A percentile compares a stretch with the other conserved stretches of the same genome.
Evolutionary conservation across 495 filamentous ascomycete genomes (phyloP).

Genomic region (Aspergillus hancockii): DNA sequence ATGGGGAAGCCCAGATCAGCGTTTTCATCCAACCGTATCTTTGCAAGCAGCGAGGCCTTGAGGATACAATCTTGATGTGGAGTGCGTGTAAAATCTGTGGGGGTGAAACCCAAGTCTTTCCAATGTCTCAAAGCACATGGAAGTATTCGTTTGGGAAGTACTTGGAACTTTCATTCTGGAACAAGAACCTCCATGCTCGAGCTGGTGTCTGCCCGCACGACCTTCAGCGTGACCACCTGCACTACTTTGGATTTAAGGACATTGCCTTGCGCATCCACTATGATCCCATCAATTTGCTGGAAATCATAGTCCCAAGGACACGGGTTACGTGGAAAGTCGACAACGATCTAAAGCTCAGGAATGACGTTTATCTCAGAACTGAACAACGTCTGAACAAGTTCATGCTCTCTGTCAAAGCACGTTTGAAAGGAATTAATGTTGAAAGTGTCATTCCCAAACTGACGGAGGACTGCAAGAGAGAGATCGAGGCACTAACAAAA

Average conservation of each 20-base stretch:
- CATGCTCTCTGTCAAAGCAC: slow-evolving; percentile 78
- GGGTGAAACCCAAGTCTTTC: slow-evolving; percentile 83
- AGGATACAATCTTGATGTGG: slow-evolving; percentile 94
- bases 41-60: slow-evolving; percentile 65
- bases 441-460: slow-evolving; percentile 89
- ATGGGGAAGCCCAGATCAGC: slow-evolving; percentile 91
- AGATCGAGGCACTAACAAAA: slow-evolving; percentile 73
- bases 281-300: slow-evolving; percentile 87
- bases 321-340: slow-evolving; percentile 97
- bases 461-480: slow-evolving; percentile 72
- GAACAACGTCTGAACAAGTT: slow-evolving; percentile 82
- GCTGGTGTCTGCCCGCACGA: slow-evolving; percentile 90
- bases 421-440: slow-evolving; percentile 83
- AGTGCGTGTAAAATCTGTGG: slow-evolving; percentile 89
- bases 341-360: slow-evolving; percentile 85
- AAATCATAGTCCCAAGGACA: slow-evolving; percentile 88
- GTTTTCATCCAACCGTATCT: slow-evolving; percentile 79
- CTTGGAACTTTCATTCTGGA: slow-evolving; percentile 95
- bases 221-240: slow-evolving; percentile 84
- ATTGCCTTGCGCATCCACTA: slow-evolving; percentile 87
- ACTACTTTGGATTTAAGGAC: slow-evolving; percentile 88
- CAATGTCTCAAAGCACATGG: slow-evolving; percentile 96
- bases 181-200: slow-evolving; percentile 74
- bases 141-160: slow-evolving; percentile 99
- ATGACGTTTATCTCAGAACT: slow-evolving; percentile 79